Percentiles rank a stretch among this genome's conserved stretches.
These are phyloP conservation scores for Exophiala alcalophila DNA, from an alignment of 2,329 filamentous ascomycete genomes.

Conservation along the genomic window DNA sequence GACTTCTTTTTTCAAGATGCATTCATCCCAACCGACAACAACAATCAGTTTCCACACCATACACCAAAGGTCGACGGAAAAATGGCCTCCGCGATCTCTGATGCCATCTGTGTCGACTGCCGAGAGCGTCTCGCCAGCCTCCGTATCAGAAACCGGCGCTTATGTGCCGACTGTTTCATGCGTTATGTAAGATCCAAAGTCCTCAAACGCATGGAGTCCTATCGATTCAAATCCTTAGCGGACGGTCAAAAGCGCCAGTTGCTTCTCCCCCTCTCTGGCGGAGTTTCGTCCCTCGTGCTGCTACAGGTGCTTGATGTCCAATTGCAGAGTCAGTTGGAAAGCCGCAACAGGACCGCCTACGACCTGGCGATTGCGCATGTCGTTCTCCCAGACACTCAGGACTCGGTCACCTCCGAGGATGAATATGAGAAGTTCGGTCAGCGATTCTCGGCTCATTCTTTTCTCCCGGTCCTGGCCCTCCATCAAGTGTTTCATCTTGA, in stretches of 20 bases:
- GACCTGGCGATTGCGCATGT: conserved; percentile 47
- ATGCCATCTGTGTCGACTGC: conserved; percentile 56
- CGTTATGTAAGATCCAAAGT: conserved; percentile 75
- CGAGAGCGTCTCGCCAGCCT: conserved; percentile 50
- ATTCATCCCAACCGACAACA: no score
- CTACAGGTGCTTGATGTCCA: conserved; percentile 72
- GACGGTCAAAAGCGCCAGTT: conserved; percentile 53
- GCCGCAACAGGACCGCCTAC: conserved; percentile 62
- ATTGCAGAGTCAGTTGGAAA: conserved; percentile 61
- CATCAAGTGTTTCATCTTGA: conserved; percentile 56
- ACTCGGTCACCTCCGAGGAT: conserved; percentile 29
- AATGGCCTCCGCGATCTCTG: no score
- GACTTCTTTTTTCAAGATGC: no score
- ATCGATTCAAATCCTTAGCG: conserved; percentile 47
- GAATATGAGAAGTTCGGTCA: conserved; percentile 51
- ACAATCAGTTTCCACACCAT: no score
- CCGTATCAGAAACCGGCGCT: conserved; percentile 56
- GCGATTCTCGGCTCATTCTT: conserved; percentile 64
- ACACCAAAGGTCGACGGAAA: no score
- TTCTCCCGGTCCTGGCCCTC: conserved; percentile 60
- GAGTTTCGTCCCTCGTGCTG: conserved; percentile 73
- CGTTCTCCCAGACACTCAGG: conserved; percentile 43
- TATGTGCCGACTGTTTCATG: conserved; percentile 70
- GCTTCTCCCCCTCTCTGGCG: conserved; percentile 77
- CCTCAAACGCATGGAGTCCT: conserved; percentile 71